Evolutionary conservation across 139 green algal species (phyloP).

Genomic region (Tetradesmus obliquus): DNA sequence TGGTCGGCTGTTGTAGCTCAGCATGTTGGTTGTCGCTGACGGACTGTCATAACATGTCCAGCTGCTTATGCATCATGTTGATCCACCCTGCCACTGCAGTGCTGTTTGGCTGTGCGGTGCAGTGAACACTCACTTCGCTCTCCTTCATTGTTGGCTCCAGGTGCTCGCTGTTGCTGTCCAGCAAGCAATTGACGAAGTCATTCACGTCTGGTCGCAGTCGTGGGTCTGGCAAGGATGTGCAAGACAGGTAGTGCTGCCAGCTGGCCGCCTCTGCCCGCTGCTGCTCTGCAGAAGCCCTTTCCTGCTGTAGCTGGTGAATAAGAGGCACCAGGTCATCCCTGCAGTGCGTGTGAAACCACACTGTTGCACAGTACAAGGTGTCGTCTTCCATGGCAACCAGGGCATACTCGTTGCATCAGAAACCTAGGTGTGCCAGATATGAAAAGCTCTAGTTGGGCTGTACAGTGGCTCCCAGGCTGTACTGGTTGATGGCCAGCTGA

Average conservation of each 20-base stretch:
- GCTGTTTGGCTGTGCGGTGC: not conserved
- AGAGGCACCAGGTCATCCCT: conserved; percentile 9
- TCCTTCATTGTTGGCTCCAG: conserved; percentile 1
- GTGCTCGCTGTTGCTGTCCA: not conserved
- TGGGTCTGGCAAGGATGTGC: conserved; percentile 44
- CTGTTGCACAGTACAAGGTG: no score
- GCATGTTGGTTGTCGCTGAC: no score
- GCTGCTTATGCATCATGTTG: no score
- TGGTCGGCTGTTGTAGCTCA: no score
- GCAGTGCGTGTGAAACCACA: not conserved
- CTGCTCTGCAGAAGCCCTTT: not conserved
- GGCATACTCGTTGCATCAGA: no score
- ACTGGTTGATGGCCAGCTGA: no score
- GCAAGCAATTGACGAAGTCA: conserved; percentile 32
- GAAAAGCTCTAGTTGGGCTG: no score
- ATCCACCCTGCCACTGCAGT: not conserved
- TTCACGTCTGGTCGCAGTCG: not conserved
- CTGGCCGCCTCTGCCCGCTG: not conserved
- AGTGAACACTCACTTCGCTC: conserved; percentile 16
- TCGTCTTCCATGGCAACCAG: no score
- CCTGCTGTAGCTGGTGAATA: conserved; percentile 3
- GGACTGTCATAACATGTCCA: not conserved
- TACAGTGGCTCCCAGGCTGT: no score
- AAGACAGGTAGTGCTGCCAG: conserved; percentile 46
- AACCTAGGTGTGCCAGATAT: no score